Evolutionary conservation across 2,329 filamentous ascomycete species (phyloP).

Genomic region (Dactylella cylindrospora): DNA sequence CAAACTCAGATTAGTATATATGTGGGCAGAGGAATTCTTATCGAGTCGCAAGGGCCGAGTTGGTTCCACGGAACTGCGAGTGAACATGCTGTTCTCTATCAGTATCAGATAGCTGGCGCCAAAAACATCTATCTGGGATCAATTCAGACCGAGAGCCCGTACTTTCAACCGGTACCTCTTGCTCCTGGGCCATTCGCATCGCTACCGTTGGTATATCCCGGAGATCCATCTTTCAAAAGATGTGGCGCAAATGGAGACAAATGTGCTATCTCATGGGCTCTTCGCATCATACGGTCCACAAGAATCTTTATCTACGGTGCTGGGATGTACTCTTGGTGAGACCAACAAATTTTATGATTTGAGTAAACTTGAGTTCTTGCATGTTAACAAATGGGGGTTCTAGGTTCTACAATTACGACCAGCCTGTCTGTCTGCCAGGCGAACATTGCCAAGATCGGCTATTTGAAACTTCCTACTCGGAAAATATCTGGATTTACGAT

Average conservation of each 20-base stretch:
- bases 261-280: constrained; percentile 65
- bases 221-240: constrained; percentile 43
- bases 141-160: constrained; percentile 58
- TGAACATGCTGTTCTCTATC: constrained; percentile 58
- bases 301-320: constrained; percentile 64
- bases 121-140: constrained; percentile 57
- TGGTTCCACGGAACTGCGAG: constrained; percentile 56
- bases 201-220: constrained; percentile 52
- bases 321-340: constrained; percentile 64
- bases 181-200: constrained; percentile 55
- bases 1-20: constrained; percentile 52
- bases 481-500: constrained; percentile 9
- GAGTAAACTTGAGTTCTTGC: background rate
- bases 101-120: constrained; percentile 58
- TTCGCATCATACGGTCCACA: constrained; percentile 61
- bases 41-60: constrained; percentile 49
- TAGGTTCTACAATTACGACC: constrained; percentile 2
- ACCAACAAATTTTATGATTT: too few relatives aligned
- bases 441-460: constrained; percentile 13
- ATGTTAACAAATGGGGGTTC: background rate
- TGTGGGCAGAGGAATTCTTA: constrained; percentile 51
- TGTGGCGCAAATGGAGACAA: constrained; percentile 16
- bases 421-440: background rate
- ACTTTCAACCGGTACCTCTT: constrained; percentile 56
- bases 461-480: background rate